Conservation (phyloP, 768 basidiomycete genomes). For the Lactarius pseudohatsudake region DNA sequence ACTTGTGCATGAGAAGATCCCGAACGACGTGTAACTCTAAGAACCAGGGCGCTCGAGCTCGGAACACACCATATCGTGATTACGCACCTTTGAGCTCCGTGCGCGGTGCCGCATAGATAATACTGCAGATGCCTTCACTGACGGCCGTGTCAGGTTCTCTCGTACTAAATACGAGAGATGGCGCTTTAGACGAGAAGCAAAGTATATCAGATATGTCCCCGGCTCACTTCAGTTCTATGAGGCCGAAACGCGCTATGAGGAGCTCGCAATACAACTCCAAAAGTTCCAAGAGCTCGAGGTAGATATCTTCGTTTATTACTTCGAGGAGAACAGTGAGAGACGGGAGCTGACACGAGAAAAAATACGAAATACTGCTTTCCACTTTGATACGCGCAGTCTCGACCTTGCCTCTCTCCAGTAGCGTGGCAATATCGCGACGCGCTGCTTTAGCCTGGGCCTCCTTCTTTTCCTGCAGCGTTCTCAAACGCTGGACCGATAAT, state of each 20-base stretch:
- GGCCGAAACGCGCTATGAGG: constrained; percentile 86
- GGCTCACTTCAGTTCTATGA: constrained; percentile 84
- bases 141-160: constrained; percentile 87
- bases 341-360: constrained; percentile 27
- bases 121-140: constrained; percentile 79
- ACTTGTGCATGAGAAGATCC: constrained; percentile 95
- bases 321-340: constrained; percentile 18
- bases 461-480: constrained; percentile 90
- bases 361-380: constrained; percentile 65
- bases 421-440: constrained; percentile 76
- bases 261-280: constrained; percentile 94
- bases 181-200: not conserved
- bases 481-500: constrained; percentile 79
- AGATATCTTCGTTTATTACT: constrained; percentile 85
- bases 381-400: constrained; percentile 86
- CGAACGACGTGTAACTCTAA: constrained; percentile 86
- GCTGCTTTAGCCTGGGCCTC: constrained; percentile 74
- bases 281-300: constrained; percentile 86
- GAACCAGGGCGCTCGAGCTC: constrained; percentile 3
- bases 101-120: constrained; percentile 89
- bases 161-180: constrained; percentile 42
- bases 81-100: constrained; percentile 81
- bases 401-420: constrained; percentile 74
- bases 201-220: not conserved
- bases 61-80: not conserved